Base-by-base conservation (phyloP, 1,284 basidiomycete genomes). In the Malassezia caprae region DNA sequence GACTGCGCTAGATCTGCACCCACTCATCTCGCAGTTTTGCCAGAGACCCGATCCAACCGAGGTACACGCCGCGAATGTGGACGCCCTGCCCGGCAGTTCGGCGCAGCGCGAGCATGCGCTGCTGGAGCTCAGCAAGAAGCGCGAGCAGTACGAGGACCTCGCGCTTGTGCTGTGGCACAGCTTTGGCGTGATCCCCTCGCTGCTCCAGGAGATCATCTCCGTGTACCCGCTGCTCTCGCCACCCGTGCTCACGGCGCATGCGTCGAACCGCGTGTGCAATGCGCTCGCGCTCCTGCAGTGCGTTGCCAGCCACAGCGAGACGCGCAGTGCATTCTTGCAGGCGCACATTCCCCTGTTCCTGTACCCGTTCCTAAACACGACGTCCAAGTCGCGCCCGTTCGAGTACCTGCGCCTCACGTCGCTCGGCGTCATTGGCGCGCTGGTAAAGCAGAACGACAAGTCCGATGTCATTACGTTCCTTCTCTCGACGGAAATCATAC, bases 191-290 rank as follows among this genome's bases (percentile, higher is more conserved):
- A 98, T 99, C 91, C 90, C 91, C n/a, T 88, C 89, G 3, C 82
- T 99, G 42, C 79, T 99, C 30, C 90, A 96, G 74, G 94, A 98
- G 77, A 98, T 99, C 69, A 90, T 98, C 51, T 90, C 91, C 17
- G 94, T 99, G 49, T 99, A 99, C 77, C 93, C 93, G 1, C 81
- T 94, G 48, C 82, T 99, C 44, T 89, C 88, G 13, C 94, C 94
- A 0, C 93, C 94, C 2, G 89, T 91, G 61, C 82, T 99, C 50
- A 96, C 91, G 2, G 94, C 94, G 0, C 91, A 96, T 77, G 90
- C 91, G 47, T 94, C 90, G n/a, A 99, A 99, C 76, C 84, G 94
- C 49, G 94, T 99, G 42, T 99, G 94, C 80, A 99, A 99, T 76
- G 94, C 94, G 15, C 83, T 99, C 34, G 94, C 94, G 6, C 82